Conservation (phyloP, 2,329 filamentous ascomycete species). For the Taxawa tesnikishii region DNA sequence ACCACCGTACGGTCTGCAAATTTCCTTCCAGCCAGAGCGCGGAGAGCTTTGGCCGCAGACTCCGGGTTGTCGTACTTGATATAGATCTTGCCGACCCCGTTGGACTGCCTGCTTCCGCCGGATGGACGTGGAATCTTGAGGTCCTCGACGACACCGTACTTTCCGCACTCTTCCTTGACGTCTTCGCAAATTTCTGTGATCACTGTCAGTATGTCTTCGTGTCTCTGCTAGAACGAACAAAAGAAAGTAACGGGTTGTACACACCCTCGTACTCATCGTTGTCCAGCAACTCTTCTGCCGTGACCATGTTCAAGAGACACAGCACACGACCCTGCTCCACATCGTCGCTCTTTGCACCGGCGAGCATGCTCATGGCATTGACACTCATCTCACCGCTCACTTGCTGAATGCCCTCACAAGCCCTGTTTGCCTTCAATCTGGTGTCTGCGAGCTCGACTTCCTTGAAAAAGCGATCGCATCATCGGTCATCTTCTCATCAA, state of each 20-base stretch:
- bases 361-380: slow-evolving; percentile 95
- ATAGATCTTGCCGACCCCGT: slow-evolving; percentile 94
- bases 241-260: too few relatives aligned
- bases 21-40: slow-evolving; percentile 84
- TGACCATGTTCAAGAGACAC: slow-evolving; percentile 97
- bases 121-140: slow-evolving; percentile 85
- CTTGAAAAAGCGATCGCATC: slow-evolving; percentile 79
- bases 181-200: slow-evolving; percentile 92
- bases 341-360: slow-evolving; percentile 64
- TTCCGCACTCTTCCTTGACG: slow-evolving; percentile 81
- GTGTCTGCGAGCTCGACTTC: slow-evolving; percentile 87
- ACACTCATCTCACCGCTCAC: slow-evolving; percentile 92
- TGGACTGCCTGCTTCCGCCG: slow-evolving; percentile 68
- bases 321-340: slow-evolving; percentile 73
- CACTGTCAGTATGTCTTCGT: too few relatives aligned
- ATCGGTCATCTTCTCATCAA: slow-evolving; percentile 61
- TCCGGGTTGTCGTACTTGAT: slow-evolving; percentile 79
- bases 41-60: slow-evolving; percentile 70
- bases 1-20: slow-evolving; percentile 96
- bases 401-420: slow-evolving; percentile 89
- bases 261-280: slow-evolving; percentile 89
- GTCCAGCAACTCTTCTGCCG: slow-evolving; percentile 85
- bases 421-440: slow-evolving; percentile 72
- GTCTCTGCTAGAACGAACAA: too few relatives aligned
- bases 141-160: slow-evolving; percentile 76